Base-by-base conservation (phyloP, 169 alveolate genomes). In the Fabrea salina region DNA sequence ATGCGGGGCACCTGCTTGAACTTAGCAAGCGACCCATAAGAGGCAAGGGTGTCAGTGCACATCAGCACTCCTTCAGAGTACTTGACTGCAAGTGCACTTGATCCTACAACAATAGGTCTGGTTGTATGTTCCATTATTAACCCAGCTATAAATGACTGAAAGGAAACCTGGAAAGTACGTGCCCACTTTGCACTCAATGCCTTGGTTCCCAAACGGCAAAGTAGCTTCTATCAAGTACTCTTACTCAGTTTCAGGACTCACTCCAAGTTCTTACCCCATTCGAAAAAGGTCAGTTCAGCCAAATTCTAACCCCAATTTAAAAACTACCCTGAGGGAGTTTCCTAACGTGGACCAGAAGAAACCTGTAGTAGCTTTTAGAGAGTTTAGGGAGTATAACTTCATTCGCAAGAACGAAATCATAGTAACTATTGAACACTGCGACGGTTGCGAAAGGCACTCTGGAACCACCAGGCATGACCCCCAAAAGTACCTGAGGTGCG, bases 41-140 rank as follows among this genome's bases (percentile, higher is more conserved):
- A 61, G 33, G 87, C 89, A 32, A 84, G 72, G 13, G 92, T 86
- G 50, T 91, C 96, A 35, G 91, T 83, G 19, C 86, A 89, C 32
- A 91, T 35, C 30, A 88, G 72, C 22, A 91, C 79, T 22, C 96
- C 96, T 39, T 84, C 92, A 27, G 87, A 75, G 79, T 79, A 91
- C 49, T 56, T 85, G 25, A 91, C 43, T 11, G 85, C 95, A 56
- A 90, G 51, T 11, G 83, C 91, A 16, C 86, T 66, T 3, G 87
- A 80, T 16, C 95, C 95, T 13, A 79, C 67, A 47, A 81, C 75
- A 27, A 84, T 76, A 8, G 95, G 95, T 2, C n/a, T 54, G 50
- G 64, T 56, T 22, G 89, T 82, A n/a, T n/a, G n/a, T n/a, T n/a
- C n/a, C n/a, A n/a, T n/a, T n/a, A n/a, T n/a, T n/a, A n/a, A n/a